Evolutionary conservation across 2,329 filamentous ascomycete species (phyloP), one percentile per base, ranked within the genome.

Genomic region (Aaosphaeria arxii): DNA sequence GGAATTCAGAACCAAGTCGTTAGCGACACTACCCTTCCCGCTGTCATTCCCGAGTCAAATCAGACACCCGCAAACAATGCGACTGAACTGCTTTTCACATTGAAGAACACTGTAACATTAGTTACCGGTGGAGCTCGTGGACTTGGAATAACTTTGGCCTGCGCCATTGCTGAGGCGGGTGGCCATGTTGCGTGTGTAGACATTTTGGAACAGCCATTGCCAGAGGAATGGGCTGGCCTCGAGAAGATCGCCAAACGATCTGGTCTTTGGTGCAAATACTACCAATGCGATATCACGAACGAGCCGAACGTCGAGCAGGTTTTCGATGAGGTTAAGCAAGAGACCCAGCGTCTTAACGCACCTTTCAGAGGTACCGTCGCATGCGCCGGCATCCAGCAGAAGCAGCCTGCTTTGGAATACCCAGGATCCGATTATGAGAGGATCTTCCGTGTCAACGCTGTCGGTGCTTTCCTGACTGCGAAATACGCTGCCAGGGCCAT

Each of bases 111-210:
- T 24, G 17, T 24, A 24, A 24, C 17, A 24, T 24, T 24, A 24
- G 17, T 24, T 24, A 81, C 79, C 1, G 78, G 78, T 5, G 78
- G 74, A 39, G 77, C 72, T 6, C 73, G 77, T 11, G 77, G 78
- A 11, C 66, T 81, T 1, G 78, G 78, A 11, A 74, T 80, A 38
- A 74, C 73, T 13, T 69, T 81, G 11, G 74, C 78, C 4, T 66
- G 67, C 30, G 78, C 76, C 2, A 68, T 80, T 4, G 58, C 77
- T 41, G 77, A 80, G 54, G 74, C 76, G 11, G 75, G 77, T 11
- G 77, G 74, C 31, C 70, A 76, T 55, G 77, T 75, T 40, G 75
- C 73, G 5, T 78, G 75, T 51, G 59, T 80, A 9, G 77, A 80
- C 50, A 69, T 78, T 17, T 65, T 76, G 7, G 53, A 70, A 1